Evolutionary conservation across 2,329 filamentous ascomycete species (phyloP).

Genomic region (Lizonia empirigonia): DNA sequence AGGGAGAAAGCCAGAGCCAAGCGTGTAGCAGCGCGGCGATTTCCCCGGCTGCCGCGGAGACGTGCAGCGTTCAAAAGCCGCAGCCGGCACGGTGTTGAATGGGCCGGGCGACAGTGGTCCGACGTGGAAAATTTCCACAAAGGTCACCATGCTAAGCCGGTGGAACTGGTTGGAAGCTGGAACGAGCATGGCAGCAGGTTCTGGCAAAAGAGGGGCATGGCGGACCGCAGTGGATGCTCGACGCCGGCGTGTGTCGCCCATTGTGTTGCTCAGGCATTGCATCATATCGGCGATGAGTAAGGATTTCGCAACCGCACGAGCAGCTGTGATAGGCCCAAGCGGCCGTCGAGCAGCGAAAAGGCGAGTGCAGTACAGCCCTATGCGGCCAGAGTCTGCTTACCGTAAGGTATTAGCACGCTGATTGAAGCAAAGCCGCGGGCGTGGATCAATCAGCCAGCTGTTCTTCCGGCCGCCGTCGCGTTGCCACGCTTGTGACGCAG

Average conservation of each 20-base stretch:
- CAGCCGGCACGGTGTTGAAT: slow-evolving; percentile 19
- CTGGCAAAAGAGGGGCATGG: slow-evolving; percentile 15
- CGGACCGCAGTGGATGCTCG: slow-evolving; percentile 15
- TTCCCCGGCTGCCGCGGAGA: slow-evolving; percentile 16
- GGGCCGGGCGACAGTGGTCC: slow-evolving; percentile 30
- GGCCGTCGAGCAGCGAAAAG: slow-evolving; percentile 19
- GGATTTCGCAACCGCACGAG: slow-evolving; percentile 8
- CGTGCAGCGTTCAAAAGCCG: slow-evolving; percentile 20
- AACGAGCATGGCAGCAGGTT: slow-evolving; percentile 11
- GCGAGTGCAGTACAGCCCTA: slow-evolving; percentile 16
- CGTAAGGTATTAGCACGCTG: slow-evolving; percentile 27
- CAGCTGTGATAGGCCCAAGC: slow-evolving; percentile 11
- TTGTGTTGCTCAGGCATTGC: slow-evolving; percentile 12
- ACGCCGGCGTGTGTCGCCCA: slow-evolving; percentile 16
- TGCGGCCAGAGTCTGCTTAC: slow-evolving; percentile 27
- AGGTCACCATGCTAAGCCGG: slow-evolving; percentile 18
- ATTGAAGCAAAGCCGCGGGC: slow-evolving; percentile 30
- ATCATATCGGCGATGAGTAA: slow-evolving; percentile 19
- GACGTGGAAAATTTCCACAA: slow-evolving; percentile 20
- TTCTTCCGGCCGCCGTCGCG: slow-evolving; percentile 30
- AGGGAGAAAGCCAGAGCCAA: slow-evolving; percentile 2
- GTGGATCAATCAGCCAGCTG: slow-evolving; percentile 26
- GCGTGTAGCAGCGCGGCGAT: slow-evolving; percentile 10
- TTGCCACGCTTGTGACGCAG: slow-evolving; percentile 45
- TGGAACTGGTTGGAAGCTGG: slow-evolving; percentile 15